A percentile compares a stretch with the other conserved stretches of the same genome.
Evolutionary conservation across 306 rosid genomes (phyloP).

Genomic region (Rosa lucieae): DNA sequence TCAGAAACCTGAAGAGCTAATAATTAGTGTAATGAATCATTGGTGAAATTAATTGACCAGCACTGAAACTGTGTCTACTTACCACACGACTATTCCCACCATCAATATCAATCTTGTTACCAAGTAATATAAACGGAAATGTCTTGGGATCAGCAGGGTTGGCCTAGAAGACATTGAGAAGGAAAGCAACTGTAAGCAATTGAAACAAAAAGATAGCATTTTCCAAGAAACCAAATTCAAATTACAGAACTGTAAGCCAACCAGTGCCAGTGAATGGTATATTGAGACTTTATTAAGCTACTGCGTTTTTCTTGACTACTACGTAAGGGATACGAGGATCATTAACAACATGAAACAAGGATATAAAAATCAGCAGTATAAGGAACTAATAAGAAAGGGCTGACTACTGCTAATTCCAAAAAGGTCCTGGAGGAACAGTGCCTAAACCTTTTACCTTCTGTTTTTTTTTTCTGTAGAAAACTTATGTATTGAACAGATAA

Average conservation of each 20-base stretch:
- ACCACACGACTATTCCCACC: constrained; percentile 99
- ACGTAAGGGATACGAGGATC: background rate
- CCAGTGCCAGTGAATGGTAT: background rate
- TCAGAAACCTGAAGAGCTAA: constrained; percentile 70
- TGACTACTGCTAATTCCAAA: background rate
- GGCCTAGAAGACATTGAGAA: constrained; percentile 49
- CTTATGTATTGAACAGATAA: background rate
- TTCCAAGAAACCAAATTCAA: background rate
- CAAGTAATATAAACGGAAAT: constrained; percentile 86
- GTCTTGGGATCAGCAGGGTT: constrained; percentile 68
- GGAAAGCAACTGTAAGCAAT: constrained; percentile 5
- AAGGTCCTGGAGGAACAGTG: background rate
- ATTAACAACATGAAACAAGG: background rate
- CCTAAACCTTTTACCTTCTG: background rate
- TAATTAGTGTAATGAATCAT: constrained; percentile 29
- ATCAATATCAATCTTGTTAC: constrained; percentile 93
- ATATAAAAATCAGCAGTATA: background rate
- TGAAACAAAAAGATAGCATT: background rate
- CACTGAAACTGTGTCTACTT: constrained; percentile 27
- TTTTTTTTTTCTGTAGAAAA: too few relatives aligned
- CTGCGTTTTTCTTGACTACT: background rate
- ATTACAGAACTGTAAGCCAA: background rate
- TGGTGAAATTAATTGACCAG: constrained; percentile 3
- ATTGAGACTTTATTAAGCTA: background rate
- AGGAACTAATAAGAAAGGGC: background rate